Evolutionary conservation across 352 stramenopile genomes (phyloP).

Genomic region (Pythium phragmitis): DNA sequence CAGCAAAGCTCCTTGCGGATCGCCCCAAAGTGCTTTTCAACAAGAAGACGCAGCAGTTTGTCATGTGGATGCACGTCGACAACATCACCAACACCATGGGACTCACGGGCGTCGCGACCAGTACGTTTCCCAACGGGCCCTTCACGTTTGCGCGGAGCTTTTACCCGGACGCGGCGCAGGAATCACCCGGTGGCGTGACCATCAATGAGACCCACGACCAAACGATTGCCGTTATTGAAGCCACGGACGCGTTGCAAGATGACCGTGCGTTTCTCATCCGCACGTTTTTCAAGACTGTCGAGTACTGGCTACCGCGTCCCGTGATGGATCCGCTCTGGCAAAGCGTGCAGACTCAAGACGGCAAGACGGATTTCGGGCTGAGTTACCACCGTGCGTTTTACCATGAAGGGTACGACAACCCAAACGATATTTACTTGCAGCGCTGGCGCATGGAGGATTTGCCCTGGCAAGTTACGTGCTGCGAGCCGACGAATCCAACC

Average conservation of each 20-base stretch:
- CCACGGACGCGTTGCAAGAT: conserved; percentile 20
- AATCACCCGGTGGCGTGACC: conserved; percentile 65
- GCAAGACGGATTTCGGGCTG: conserved; percentile 89
- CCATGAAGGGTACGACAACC: conserved; percentile 93
- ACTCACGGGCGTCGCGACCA: conserved; percentile 88
- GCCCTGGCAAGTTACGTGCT: conserved; percentile 91
- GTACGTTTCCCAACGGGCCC: conserved; percentile 88
- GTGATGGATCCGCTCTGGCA: conserved; percentile 98
- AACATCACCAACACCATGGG: conserved; percentile 84
- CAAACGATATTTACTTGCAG: conserved; percentile 97
- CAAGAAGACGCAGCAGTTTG: conserved; percentile 77
- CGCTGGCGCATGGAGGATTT: conserved; percentile 94
- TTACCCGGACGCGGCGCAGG: conserved; percentile 90
- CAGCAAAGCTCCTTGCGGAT: conserved; percentile 51
- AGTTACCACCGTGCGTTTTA: conserved; percentile 97
- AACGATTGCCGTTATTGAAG: conserved; percentile 62
- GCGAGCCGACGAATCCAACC: conserved; percentile 51
- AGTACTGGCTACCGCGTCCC: conserved; percentile 93
- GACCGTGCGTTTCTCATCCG: conserved; percentile 87
- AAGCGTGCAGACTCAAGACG: conserved; percentile 84
- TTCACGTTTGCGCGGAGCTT: conserved; percentile 90
- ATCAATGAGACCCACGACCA: conserved; percentile 96
- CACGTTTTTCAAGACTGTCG: conserved; percentile 95
- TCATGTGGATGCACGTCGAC: conserved; percentile 98
- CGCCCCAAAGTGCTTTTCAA: conserved; percentile 94